These are phyloP conservation scores for Alternaria viburni DNA, from an alignment of 2,329 filamentous ascomycete genomes.

Conservation along the genomic window DNA sequence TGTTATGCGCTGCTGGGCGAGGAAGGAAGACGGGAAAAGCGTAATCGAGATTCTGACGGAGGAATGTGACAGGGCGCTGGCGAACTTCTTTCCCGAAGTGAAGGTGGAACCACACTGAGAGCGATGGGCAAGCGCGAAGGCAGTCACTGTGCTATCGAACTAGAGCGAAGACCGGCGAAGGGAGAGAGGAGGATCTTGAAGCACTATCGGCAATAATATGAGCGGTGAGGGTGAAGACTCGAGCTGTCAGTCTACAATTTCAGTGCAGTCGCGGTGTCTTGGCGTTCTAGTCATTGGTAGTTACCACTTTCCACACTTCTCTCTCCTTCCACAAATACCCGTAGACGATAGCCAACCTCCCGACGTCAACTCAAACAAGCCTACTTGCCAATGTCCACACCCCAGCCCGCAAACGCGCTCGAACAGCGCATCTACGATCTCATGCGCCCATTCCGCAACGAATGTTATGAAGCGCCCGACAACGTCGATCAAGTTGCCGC, in stretches of 20 bases:
- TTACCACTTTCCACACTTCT: background rate
- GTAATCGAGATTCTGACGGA: slow-evolving; percentile 6
- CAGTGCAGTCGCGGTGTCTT: background rate
- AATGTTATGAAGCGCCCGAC: background rate
- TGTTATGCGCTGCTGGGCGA: background rate
- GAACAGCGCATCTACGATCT: slow-evolving; percentile 17
- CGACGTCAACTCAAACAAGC: too few relatives aligned
- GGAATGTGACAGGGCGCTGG: slow-evolving; percentile 1
- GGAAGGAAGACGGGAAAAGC: background rate
- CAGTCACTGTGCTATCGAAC: background rate
- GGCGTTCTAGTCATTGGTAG: background rate
- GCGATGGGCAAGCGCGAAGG: background rate
- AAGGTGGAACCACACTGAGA: background rate
- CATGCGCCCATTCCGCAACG: slow-evolving; percentile 8
- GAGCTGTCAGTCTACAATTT: background rate
- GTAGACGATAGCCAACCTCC: background rate
- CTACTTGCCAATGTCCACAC: background rate
- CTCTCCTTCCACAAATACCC: background rate
- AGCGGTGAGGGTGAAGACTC: background rate
- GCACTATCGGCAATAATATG: background rate
- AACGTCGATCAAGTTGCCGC: background rate
- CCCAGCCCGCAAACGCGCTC: slow-evolving; percentile 8
- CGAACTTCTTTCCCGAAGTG: slow-evolving; percentile 4
- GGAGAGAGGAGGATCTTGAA: background rate
- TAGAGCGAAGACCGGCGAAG: background rate